phyloP scores from a whole-genome alignment of 306 rosid genomes.

The Lathyrus sativus region DNA sequence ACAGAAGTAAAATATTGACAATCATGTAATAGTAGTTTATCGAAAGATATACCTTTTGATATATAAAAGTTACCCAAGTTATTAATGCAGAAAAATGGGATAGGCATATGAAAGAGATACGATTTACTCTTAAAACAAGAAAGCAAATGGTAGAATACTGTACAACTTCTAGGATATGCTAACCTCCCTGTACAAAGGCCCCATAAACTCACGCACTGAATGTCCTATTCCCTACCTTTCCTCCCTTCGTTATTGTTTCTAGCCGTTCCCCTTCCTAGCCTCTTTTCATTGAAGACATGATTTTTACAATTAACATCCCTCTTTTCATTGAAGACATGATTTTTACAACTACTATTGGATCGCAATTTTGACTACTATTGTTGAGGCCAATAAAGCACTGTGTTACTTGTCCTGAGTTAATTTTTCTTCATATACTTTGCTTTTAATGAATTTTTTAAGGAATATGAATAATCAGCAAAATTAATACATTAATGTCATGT shows the following conservation, averaged over 20 bases:
- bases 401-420: not conserved
- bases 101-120: not conserved
- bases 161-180: not conserved
- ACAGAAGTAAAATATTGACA: not conserved
- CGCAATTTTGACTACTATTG: not conserved
- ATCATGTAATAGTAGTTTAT: conserved; percentile 1
- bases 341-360: not conserved
- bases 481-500: conserved; percentile 21
- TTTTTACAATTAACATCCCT: not conserved
- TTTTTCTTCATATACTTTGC: not conserved
- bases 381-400: not conserved
- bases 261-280: no score
- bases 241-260: not conserved
- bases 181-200: conserved; percentile 1
- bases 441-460: not conserved
- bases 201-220: not conserved
- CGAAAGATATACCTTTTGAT: conserved; percentile 1
- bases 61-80: not conserved
- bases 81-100: not conserved
- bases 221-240: conserved; percentile 5
- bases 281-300: not conserved
- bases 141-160: not conserved
- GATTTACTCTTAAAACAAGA: not conserved
- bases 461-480: not conserved
- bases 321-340: not conserved